phyloP scores from a whole-genome alignment of 2,329 filamentous ascomycete genomes.

The Boeremia exigua region DNA sequence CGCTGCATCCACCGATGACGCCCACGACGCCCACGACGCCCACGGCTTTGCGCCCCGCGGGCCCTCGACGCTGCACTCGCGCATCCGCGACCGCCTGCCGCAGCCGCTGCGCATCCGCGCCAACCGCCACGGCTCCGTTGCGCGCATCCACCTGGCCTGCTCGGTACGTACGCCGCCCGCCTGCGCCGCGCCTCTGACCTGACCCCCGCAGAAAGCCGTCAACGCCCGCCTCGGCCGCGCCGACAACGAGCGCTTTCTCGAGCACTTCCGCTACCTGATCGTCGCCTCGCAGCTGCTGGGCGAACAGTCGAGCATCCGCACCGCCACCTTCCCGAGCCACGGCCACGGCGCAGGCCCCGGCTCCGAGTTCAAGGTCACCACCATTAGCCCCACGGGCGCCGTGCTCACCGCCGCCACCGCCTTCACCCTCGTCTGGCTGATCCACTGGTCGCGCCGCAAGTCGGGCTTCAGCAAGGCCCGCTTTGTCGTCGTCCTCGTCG shows the following conservation, averaged over 20 bases:
- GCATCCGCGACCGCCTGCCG: conserved; percentile 57
- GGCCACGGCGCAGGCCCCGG: conserved; percentile 29
- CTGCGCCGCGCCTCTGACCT: conserved; percentile 17
- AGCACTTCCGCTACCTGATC: conserved; percentile 91
- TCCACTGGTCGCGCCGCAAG: conserved; percentile 71
- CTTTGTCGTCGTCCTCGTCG: conserved; percentile 52
- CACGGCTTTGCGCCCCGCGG: conserved; percentile 59
- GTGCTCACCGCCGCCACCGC: conserved; percentile 68
- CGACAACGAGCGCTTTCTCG: conserved; percentile 85
- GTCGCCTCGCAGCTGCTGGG: conserved; percentile 89
- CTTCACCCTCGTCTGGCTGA: conserved; percentile 68
- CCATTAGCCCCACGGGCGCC: conserved; percentile 69
- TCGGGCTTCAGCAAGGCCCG: conserved; percentile 63
- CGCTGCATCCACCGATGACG: conserved; percentile 17
- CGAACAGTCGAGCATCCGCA: conserved; percentile 57
- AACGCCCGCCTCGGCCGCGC: conserved; percentile 75
- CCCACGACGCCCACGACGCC: conserved; percentile 11
- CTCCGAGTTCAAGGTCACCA: conserved; percentile 48
- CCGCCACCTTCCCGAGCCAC: conserved; percentile 38
- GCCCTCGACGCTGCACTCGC: conserved; percentile 55
- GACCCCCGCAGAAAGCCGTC: conserved; percentile 64
- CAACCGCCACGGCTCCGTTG: conserved; percentile 46
- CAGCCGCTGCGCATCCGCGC: conserved; percentile 52
- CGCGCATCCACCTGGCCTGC: conserved; percentile 47
- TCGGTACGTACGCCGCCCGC: conserved; percentile 37